Evolutionary conservation across 768 basidiomycete genomes (phyloP).

Genomic region (Trametes villosa): DNA sequence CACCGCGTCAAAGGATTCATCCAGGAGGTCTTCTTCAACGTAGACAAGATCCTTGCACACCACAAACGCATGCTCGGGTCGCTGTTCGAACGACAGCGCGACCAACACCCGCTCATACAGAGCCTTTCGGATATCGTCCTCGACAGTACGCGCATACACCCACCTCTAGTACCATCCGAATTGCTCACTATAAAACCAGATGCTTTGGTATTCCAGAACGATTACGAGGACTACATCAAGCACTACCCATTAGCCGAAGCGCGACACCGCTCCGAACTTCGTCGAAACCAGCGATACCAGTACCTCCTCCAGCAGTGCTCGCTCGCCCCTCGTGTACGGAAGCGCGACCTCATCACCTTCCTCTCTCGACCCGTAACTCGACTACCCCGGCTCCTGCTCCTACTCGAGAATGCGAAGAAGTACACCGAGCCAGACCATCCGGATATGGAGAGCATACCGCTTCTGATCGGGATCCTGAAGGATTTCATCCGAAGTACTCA

Average conservation of each 20-base stretch:
- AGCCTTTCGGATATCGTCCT: constrained; percentile 87
- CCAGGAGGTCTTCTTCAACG: constrained; percentile 82
- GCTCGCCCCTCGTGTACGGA: constrained; percentile 66
- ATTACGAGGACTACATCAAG: constrained; percentile 85
- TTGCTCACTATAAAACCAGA: constrained; percentile 3
- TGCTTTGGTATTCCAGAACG: constrained; percentile 10
- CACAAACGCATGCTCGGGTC: constrained; percentile 71
- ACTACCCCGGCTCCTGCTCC: constrained; percentile 77
- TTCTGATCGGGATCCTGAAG: constrained; percentile 67
- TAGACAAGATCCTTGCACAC: constrained; percentile 65
- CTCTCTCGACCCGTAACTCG: constrained; percentile 87
- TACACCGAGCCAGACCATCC: constrained; percentile 73
- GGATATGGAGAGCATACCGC: constrained; percentile 76
- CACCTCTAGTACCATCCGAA: neutral
- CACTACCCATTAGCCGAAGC: constrained; percentile 89
- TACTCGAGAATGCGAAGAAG: constrained; percentile 72
- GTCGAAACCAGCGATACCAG: constrained; percentile 67
- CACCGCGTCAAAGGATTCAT: constrained; percentile 70
- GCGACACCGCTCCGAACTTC: constrained; percentile 75
- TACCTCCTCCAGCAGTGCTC: constrained; percentile 66
- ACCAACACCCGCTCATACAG: constrained; percentile 83
- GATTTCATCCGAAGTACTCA: constrained; percentile 84
- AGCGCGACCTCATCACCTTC: constrained; percentile 80
- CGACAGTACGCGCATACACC: constrained; percentile 54
- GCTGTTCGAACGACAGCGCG: constrained; percentile 80